Evolutionary conservation across 2,329 filamentous ascomycete species (phyloP).

Genomic region (Tolypocladium nubicola): DNA sequence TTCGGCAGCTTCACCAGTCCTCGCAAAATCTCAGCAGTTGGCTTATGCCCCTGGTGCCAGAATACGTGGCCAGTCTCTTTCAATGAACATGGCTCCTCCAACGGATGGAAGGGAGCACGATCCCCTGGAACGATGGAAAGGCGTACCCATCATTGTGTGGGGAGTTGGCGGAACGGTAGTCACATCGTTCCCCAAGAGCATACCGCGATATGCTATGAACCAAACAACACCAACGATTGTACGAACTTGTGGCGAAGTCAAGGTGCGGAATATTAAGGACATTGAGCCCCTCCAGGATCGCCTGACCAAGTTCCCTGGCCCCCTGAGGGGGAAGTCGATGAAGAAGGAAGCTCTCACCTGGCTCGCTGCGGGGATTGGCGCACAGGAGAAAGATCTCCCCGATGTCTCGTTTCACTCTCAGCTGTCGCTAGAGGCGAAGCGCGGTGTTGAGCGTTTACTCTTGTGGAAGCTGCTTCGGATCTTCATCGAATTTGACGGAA

Average conservation of each 20-base stretch:
- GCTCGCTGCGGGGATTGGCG: constrained; percentile 67
- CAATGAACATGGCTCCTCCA: constrained; percentile 48
- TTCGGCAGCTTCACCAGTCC: constrained; percentile 26
- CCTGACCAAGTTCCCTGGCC: constrained; percentile 77
- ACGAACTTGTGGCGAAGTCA: constrained; percentile 72
- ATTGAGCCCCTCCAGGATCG: constrained; percentile 61
- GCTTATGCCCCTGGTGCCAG: constrained; percentile 24
- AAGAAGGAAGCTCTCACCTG: constrained; percentile 87
- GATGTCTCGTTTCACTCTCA: constrained; percentile 38
- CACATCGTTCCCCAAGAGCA: constrained; percentile 78
- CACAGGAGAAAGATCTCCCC: constrained; percentile 51
- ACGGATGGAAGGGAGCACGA: constrained; percentile 62
- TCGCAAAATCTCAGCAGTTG: constrained; percentile 13
- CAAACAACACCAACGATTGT: constrained; percentile 67
- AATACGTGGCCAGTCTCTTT: constrained; percentile 41
- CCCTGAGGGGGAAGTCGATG: constrained; percentile 79
- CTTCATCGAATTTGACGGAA: constrained; percentile 79
- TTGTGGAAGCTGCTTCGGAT: constrained; percentile 79
- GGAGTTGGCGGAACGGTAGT: constrained; percentile 75
- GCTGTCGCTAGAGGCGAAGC: constrained; percentile 53
- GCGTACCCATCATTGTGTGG: constrained; percentile 77
- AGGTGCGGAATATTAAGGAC: constrained; percentile 64
- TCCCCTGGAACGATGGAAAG: constrained; percentile 81
- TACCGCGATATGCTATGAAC: constrained; percentile 74
- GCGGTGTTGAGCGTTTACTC: constrained; percentile 67